Conservation (phyloP, 2,329 filamentous ascomycete species). For the Diaporthe destruens region DNA sequence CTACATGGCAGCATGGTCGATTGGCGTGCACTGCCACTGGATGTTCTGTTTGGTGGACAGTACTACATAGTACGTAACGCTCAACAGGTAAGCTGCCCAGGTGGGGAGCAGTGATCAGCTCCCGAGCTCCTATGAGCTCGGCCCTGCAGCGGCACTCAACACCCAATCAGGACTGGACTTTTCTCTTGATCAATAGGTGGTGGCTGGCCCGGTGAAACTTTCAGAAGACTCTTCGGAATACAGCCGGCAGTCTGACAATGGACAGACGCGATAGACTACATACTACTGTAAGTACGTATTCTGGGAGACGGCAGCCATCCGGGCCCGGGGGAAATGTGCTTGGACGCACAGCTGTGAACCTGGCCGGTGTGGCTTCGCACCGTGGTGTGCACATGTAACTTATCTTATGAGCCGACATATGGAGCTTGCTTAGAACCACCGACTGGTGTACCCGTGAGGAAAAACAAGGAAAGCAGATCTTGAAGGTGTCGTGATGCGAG, state of each 20-base stretch:
- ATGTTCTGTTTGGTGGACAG: neutral
- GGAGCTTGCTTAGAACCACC: too few species aligned
- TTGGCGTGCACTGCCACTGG: constrained; percentile 14
- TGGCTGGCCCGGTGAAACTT: constrained; percentile 9
- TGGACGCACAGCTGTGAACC: neutral
- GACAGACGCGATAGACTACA: neutral
- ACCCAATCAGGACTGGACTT: neutral
- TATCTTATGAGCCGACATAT: too few species aligned
- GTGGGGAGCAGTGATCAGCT: constrained; percentile 22
- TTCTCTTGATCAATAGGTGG: neutral
- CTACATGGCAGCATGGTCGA: neutral
- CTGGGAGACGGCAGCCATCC: neutral
- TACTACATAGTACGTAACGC: constrained; percentile 25
- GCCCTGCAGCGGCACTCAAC: neutral
- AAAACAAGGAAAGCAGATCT: constrained; percentile 9
- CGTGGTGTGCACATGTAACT: too few species aligned
- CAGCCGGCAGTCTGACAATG: neutral
- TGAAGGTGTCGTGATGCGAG: constrained; percentile 31
- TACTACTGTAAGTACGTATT: too few species aligned
- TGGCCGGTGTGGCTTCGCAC: neutral
- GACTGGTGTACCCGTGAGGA: constrained; percentile 16
- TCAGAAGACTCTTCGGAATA: neutral
- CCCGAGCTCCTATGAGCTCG: neutral
- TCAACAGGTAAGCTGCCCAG: neutral
- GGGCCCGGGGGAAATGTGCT: neutral